These are phyloP conservation scores for Starmera caribaea DNA, from an alignment of 805 yeast species.

Conservation along the genomic window DNA sequence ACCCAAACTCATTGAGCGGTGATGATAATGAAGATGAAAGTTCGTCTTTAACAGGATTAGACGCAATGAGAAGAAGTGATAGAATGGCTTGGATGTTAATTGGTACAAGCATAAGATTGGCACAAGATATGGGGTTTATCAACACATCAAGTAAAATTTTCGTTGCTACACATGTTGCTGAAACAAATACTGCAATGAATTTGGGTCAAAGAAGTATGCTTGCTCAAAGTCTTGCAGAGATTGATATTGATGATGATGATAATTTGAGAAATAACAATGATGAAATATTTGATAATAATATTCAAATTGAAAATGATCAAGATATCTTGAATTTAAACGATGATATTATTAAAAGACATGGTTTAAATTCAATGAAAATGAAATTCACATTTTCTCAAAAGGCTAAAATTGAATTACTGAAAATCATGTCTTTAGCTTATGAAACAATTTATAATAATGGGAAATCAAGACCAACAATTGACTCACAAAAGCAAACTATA, in stretches of 20 bases:
- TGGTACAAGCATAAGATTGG: conserved; percentile 78
- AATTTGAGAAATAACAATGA: conserved; percentile 23
- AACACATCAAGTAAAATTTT: conserved; percentile 65
- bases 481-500: conserved; percentile 48
- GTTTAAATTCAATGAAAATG: conserved; percentile 22
- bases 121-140: conserved; percentile 79
- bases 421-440: conserved; percentile 73
- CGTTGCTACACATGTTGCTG: conserved; percentile 78
- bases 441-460: conserved; percentile 65
- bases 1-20: background rate
- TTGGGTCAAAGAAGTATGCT: conserved; percentile 73
- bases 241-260: conserved; percentile 40
- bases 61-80: conserved; percentile 79
- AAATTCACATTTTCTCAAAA: conserved; percentile 53
- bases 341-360: conserved; percentile 12
- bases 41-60: conserved; percentile 59
- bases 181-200: conserved; percentile 74
- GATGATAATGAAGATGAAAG: conserved; percentile 21
- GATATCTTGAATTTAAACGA: conserved; percentile 20
- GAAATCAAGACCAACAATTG: conserved; percentile 38
- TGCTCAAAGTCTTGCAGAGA: conserved; percentile 60
- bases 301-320: conserved; percentile 21
- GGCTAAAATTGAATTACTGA: conserved; percentile 73
- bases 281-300: conserved; percentile 7
- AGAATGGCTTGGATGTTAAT: conserved; percentile 92